These are phyloP conservation scores for Trebouxia sp. DNA, from an alignment of 139 green algal genomes.

Conservation along the genomic window DNA sequence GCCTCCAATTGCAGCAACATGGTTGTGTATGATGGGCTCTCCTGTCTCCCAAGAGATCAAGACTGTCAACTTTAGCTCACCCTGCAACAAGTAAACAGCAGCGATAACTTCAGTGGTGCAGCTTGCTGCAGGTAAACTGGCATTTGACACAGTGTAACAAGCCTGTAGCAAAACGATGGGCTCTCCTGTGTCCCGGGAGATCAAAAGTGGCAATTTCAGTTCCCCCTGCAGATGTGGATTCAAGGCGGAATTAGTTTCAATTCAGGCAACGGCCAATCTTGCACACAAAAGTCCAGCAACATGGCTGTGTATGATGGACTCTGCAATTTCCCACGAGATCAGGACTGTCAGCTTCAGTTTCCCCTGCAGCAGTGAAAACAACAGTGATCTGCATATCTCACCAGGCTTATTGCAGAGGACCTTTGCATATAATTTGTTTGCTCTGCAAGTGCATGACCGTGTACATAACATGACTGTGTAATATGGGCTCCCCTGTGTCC, in stretches of 20 bases:
- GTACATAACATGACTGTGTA: conserved; percentile 52
- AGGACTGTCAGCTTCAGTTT: conserved; percentile 56
- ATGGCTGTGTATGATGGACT: conserved; percentile 43
- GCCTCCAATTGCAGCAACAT: conserved; percentile 45
- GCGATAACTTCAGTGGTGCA: no score
- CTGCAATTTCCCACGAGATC: conserved; percentile 42
- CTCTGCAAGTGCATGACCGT: conserved; percentile 39
- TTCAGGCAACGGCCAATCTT: no score
- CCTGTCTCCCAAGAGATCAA: conserved; percentile 47
- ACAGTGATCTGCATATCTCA: no score
- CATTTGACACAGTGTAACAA: no score
- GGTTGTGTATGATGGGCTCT: conserved; percentile 34
- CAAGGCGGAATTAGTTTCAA: no score
- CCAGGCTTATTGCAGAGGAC: no score
- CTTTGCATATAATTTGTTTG: no score
- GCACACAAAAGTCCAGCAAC: conserved; percentile 49
- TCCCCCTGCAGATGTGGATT: no score
- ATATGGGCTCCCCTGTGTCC: background rate
- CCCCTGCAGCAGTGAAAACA: no score
- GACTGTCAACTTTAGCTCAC: conserved; percentile 49
- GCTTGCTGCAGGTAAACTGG: no score
- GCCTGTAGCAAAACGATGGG: no score
- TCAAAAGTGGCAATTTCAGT: conserved; percentile 48
- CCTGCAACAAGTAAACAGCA: no score
- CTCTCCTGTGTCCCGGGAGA: conserved; percentile 48